These are phyloP conservation scores for Exophiala aquamarina DNA, from an alignment of 2,329 filamentous ascomycete genomes.

Conservation along the genomic window DNA sequence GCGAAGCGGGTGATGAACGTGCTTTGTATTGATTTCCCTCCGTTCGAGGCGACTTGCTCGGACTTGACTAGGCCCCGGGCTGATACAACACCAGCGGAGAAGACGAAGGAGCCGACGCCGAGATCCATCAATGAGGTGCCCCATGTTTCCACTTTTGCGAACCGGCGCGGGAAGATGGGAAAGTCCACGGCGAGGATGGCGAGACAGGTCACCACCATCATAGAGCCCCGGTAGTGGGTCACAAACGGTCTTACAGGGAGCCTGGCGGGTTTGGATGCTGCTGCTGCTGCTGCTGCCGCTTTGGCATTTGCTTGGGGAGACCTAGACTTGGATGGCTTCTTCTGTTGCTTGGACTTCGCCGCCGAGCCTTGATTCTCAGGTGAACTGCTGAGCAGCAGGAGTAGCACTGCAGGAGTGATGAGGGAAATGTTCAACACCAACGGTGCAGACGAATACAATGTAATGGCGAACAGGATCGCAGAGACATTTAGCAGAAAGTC, in stretches of 20 bases:
- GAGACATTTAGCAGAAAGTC: slow-evolving; percentile 88
- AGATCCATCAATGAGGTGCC: slow-evolving; percentile 99
- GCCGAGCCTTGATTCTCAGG: slow-evolving; percentile 23
- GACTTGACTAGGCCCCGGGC: slow-evolving; percentile 63
- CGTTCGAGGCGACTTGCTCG: slow-evolving; percentile 7
- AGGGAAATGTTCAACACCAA: slow-evolving; percentile 74
- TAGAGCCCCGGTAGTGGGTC: slow-evolving; percentile 83
- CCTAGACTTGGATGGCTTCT: slow-evolving; percentile 1
- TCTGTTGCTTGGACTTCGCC: slow-evolving; percentile 3
- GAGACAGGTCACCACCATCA: slow-evolving; percentile 87
- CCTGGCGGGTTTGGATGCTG: slow-evolving; percentile 10
- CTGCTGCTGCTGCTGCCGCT: neutral
- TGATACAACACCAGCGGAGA: slow-evolving; percentile 87
- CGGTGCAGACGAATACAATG: slow-evolving; percentile 75
- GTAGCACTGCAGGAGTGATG: slow-evolving; percentile 65
- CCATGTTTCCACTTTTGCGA: slow-evolving; percentile 99
- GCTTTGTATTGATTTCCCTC: slow-evolving; percentile 14
- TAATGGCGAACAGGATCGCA: slow-evolving; percentile 79
- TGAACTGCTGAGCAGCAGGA: slow-evolving; percentile 39
- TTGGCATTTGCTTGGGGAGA: neutral
- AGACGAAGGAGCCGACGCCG: slow-evolving; percentile 96
- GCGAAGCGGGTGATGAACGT: slow-evolving; percentile 59
- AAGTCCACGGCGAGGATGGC: slow-evolving; percentile 98
- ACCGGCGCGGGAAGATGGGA: slow-evolving; percentile 84
- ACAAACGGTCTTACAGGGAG: slow-evolving; percentile 76